Conservation (phyloP, 805 yeast genomes). For the Monosporozyma unispora region DNA sequence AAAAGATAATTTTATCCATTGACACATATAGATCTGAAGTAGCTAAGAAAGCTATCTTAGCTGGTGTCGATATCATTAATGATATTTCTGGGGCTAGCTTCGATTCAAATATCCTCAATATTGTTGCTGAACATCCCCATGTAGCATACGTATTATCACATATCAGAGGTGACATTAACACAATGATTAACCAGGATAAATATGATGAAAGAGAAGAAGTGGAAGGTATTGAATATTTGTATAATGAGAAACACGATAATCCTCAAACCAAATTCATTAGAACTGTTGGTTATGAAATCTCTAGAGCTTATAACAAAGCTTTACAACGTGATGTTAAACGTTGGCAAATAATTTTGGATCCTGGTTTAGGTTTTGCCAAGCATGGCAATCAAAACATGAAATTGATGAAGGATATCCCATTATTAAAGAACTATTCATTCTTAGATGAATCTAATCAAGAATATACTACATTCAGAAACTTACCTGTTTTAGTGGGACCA, state of each 20-base stretch:
- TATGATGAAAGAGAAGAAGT: slow-evolving; percentile 34
- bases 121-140: slow-evolving; percentile 53
- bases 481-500: slow-evolving; percentile 76
- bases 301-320: slow-evolving; percentile 47
- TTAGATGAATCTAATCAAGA: slow-evolving; percentile 4
- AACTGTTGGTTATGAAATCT: slow-evolving; percentile 59
- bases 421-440: slow-evolving; percentile 40
- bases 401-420: slow-evolving; percentile 43
- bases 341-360: slow-evolving; percentile 91
- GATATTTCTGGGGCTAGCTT: slow-evolving; percentile 78
- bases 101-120: slow-evolving; percentile 57
- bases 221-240: slow-evolving; percentile 13
- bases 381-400: slow-evolving; percentile 57
- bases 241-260: slow-evolving; percentile 1
- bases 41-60: slow-evolving; percentile 55
- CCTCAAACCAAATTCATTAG: slow-evolving; percentile 33
- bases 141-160: slow-evolving; percentile 80
- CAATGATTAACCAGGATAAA: slow-evolving; percentile 53
- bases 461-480: slow-evolving; percentile 25
- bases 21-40: slow-evolving; percentile 80
- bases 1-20: slow-evolving; percentile 52
- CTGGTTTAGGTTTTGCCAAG: slow-evolving; percentile 97
- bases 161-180: slow-evolving; percentile 70
- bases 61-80: slow-evolving; percentile 87
- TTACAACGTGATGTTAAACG: slow-evolving; percentile 55